A percentile compares a stretch with the other conserved stretches of the same genome.
Conservation (phyloP, 1,139 yeast genomes). For the Saccharomyces hybrid region DNA sequence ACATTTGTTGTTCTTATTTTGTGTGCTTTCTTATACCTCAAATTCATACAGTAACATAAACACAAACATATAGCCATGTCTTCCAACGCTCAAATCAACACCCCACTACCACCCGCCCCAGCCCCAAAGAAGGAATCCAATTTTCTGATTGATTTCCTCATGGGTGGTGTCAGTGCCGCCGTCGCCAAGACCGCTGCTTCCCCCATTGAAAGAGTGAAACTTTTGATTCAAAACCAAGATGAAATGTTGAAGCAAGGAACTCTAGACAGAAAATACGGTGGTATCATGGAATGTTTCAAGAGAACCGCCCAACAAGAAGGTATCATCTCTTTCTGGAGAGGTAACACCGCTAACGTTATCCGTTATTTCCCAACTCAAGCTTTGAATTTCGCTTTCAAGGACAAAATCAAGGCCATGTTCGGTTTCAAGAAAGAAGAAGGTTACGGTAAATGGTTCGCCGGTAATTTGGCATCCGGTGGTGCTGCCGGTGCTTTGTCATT, state of each 20-base stretch:
- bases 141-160: slow-evolving; percentile 53
- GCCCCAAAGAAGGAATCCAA: slow-evolving; percentile 23
- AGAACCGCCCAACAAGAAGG: slow-evolving; percentile 70
- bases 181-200: slow-evolving; percentile 80
- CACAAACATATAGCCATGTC: background rate
- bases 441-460: slow-evolving; percentile 64
- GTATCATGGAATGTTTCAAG: slow-evolving; percentile 63
- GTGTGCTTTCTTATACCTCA: background rate
- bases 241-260: slow-evolving; percentile 79
- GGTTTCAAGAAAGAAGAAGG: slow-evolving; percentile 61
- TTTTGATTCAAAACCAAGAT: slow-evolving; percentile 73
- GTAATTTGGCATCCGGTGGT: slow-evolving; percentile 81
- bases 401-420: slow-evolving; percentile 69
- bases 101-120: slow-evolving; percentile 9
- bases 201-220: slow-evolving; percentile 76
- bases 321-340: slow-evolving; percentile 67
- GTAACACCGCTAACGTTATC: slow-evolving; percentile 75
- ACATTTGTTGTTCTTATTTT: background rate
- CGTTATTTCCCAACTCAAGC: slow-evolving; percentile 84
- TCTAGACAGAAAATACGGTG: slow-evolving; percentile 56
- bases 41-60: background rate
- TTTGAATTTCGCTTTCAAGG: slow-evolving; percentile 77
- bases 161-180: slow-evolving; percentile 84
- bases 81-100: slow-evolving; percentile 2
- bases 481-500: slow-evolving; percentile 73